Evolutionary conservation across 495 filamentous ascomycete species (phyloP).

Genomic region (Penicillium simplicissimum): DNA sequence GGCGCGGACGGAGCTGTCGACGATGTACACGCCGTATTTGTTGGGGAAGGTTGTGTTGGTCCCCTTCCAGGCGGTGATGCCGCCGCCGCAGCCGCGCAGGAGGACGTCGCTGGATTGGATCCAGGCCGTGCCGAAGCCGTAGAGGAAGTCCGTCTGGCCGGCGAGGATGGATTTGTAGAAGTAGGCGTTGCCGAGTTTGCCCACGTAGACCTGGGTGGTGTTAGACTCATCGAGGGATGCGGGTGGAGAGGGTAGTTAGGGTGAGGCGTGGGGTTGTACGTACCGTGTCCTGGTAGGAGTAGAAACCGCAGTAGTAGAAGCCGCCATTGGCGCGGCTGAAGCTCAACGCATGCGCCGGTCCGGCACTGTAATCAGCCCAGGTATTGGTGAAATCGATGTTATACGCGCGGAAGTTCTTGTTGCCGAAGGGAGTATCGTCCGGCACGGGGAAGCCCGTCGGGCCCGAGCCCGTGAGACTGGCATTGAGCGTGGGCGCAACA

Average conservation of each 20-base stretch:
- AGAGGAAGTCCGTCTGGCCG: slow-evolving; percentile 62
- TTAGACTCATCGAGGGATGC: too few relatives aligned
- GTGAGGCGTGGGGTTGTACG: too few relatives aligned
- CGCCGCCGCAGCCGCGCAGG: slow-evolving; percentile 59
- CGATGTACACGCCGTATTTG: slow-evolving; percentile 64
- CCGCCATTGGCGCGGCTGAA: slow-evolving; percentile 58
- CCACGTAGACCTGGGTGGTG: slow-evolving; percentile 53
- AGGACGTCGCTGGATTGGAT: slow-evolving; percentile 43
- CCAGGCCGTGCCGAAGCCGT: slow-evolving; percentile 56
- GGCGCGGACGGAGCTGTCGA: slow-evolving; percentile 47
- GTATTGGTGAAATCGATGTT: slow-evolving; percentile 61
- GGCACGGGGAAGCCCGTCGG: slow-evolving; percentile 58
- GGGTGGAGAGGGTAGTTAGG: too few relatives aligned
- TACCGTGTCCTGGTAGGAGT: slow-evolving; percentile 61
- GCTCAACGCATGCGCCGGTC: slow-evolving; percentile 56
- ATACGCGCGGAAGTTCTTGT: slow-evolving; percentile 57
- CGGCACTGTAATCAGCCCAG: slow-evolving; percentile 51
- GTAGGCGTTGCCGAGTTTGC: slow-evolving; percentile 62
- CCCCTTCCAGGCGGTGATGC: slow-evolving; percentile 67
- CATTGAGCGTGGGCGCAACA: slow-evolving; percentile 57
- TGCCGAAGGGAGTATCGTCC: slow-evolving; percentile 57
- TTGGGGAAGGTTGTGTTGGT: slow-evolving; percentile 63
- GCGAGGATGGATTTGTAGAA: slow-evolving; percentile 54
- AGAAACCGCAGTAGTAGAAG: slow-evolving; percentile 60
- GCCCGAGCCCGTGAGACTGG: slow-evolving; percentile 56